Base-by-base conservation (phyloP, 176 grass and related monocot species). In the Aegilops bicornis region DNA sequence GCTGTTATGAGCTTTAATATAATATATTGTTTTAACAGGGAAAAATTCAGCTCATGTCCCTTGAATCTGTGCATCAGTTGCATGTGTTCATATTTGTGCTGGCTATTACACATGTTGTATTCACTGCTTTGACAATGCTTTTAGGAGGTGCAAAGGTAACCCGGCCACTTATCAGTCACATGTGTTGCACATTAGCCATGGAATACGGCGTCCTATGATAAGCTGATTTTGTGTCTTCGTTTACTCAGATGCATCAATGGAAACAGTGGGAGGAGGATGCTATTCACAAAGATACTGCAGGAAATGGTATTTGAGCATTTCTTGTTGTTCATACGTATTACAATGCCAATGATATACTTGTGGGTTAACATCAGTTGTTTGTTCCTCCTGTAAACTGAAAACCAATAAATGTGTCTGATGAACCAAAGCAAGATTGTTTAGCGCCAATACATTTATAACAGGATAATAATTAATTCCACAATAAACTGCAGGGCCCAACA, bases 221-320 rank as follows among this genome's bases (percentile, higher is more conserved):
- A 9, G 12, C 29, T 30, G 29, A 30, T 30, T 30, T 30, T 20
- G 45, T 60, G 15, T 77, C 61, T 82, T 77, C 43, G 68, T 67
- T 33, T 74, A 85, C 70, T 88, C 84, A 97, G 93, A 95, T 98
- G 86, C 74, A 58, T 63, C 85, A 95, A 74, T 98, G 91, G 92
- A 95, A 98, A 78, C 79, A 66, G 4, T 98, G 95, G 95, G 95
- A 95, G 81, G 35, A 81, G 81, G 42, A 81, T 87, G 61, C 35
- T 80, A 90, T 97, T 77, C 87, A 97, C 56, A 91, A 93, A 82
- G 69, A 85, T 74, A 32, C 80, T 56, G 8, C 35, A 69, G 78
- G 24, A 96, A 88, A 85, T 65, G 91, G 96, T 98, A 94, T 75
- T 50, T 48, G 3, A 70, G 43, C 5, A 10, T 81, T 76, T 13